phyloP scores from a whole-genome alignment of 2,329 filamentous ascomycete genomes.

The Aspergillus sp. region DNA sequence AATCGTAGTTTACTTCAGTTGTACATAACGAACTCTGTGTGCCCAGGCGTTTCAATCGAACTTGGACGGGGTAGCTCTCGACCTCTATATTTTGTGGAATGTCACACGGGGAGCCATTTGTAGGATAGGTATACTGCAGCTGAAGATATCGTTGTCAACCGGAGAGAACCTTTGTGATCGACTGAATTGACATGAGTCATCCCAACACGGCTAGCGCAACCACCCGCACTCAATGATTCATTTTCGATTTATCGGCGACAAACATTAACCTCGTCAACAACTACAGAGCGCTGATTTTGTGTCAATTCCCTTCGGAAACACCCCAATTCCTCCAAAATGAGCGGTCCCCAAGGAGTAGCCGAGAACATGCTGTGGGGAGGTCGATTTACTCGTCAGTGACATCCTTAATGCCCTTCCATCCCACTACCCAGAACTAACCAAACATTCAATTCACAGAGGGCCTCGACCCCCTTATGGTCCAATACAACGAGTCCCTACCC shows the following conservation, averaged over 20 bases:
- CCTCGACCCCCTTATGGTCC: slow-evolving; percentile 80
- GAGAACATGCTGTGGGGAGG: slow-evolving; percentile 62
- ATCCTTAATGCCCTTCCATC: slow-evolving; percentile 2
- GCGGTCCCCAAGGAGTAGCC: slow-evolving; percentile 37
- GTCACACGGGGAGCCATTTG: not conserved
- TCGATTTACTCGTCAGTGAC: slow-evolving; percentile 56
- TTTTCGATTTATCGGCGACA: slow-evolving; percentile 4
- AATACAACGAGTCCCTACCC: slow-evolving; percentile 79
- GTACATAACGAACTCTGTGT: too few relatives aligned
- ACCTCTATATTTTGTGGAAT: not conserved
- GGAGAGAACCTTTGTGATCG: not conserved
- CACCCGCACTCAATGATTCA: slow-evolving; percentile 11
- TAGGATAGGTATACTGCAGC: not conserved
- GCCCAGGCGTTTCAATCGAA: not conserved
- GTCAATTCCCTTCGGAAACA: not conserved
- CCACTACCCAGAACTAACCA: slow-evolving; percentile 21
- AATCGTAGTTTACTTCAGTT: too few relatives aligned
- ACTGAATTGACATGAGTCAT: slow-evolving; percentile 3
- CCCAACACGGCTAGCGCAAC: slow-evolving; percentile 8
- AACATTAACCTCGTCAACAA: not conserved
- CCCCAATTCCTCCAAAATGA: slow-evolving; percentile 29
- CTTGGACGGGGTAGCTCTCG: not conserved
- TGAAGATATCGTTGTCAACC: too few relatives aligned
- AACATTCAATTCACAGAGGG: slow-evolving; percentile 55
- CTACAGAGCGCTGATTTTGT: not conserved